Base-by-base conservation (phyloP, 176 grass and related monocot species). In the Oryza punctata region DNA sequence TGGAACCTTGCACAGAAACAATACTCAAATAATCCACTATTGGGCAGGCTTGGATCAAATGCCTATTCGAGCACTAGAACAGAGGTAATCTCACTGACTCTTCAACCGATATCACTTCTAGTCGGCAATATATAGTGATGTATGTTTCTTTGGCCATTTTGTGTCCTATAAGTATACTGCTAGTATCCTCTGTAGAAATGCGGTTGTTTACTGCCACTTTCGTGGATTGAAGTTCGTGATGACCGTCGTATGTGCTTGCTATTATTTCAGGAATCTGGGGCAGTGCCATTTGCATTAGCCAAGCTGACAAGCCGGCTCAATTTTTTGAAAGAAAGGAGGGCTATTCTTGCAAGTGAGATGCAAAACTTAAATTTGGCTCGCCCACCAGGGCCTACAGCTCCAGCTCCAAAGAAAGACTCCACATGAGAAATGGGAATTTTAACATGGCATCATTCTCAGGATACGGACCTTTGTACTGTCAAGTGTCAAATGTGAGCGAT, bases 281-380 rank as follows among this genome's bases (percentile, higher is more conserved):
- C 78, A 85, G 83, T 91, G 15, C 78, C 81, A 70, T 70, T 78
- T 46, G 93, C 93, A 26, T 81, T 94, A 50, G 81, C 66, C 38
- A 99, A 96, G 88, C 67, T 99, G 71, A 96, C 96, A 33, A 91
- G 69, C 77, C 89, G 93, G 38, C 93, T 99, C 45, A 92, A 92
- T 83, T 92, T 99, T 80, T 78, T 99, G 73, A 99, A 99, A 84
- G 96, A 99, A 82, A 84, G 96, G 37, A 90, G 90, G 63, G 96
- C 87, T 0, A 78, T 92, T 54, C 87, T 95, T 73, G 89, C 85
- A 38, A 94, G 78, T 67, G 93, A 98, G 80, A 90, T 90, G 89
- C 89, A 90, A 68, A 80, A 61, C 80, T 79, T 90, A 67, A 80
- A 90, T 87, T 43, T 90, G 85, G 70, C 61, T 79, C 69, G 87